phyloP scores from a whole-genome alignment of 2,329 filamentous ascomycete genomes.

The Bipolaris sorokiniana region DNA sequence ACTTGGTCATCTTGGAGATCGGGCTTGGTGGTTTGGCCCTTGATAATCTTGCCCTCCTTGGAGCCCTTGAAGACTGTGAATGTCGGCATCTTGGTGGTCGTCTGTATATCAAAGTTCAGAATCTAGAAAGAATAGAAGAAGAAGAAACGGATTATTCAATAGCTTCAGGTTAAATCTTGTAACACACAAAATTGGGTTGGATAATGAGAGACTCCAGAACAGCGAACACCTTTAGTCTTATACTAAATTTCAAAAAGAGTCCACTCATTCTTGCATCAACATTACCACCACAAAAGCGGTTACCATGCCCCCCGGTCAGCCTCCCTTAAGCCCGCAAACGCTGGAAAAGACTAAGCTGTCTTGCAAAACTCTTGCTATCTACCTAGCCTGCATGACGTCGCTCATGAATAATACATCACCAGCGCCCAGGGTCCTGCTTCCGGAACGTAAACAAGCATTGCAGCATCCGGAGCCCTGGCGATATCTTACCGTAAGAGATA shows the following conservation, averaged over 20 bases:
- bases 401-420: conserved; percentile 15
- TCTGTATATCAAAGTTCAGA: not conserved
- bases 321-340: no score
- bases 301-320: not conserved
- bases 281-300: not conserved
- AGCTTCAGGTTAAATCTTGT: no score
- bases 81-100: conserved; percentile 40
- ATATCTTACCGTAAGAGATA: conserved; percentile 12
- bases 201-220: not conserved
- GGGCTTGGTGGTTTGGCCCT: conserved; percentile 56
- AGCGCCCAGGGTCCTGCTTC: conserved; percentile 4
- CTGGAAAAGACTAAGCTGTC: not conserved
- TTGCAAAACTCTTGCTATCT: conserved; percentile 18
- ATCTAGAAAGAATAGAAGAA: no score
- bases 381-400: conserved; percentile 27
- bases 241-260: no score
- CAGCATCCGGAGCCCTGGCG: conserved; percentile 14
- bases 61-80: conserved; percentile 71
- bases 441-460: not conserved
- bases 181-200: no score
- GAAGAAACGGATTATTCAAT: no score
- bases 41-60: conserved; percentile 62
- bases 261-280: conserved; percentile 2
- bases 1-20: conserved; percentile 61
- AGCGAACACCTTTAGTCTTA: conserved; percentile 13